phyloP scores from a whole-genome alignment of 306 rosid genomes.

The Senna siamea region DNA sequence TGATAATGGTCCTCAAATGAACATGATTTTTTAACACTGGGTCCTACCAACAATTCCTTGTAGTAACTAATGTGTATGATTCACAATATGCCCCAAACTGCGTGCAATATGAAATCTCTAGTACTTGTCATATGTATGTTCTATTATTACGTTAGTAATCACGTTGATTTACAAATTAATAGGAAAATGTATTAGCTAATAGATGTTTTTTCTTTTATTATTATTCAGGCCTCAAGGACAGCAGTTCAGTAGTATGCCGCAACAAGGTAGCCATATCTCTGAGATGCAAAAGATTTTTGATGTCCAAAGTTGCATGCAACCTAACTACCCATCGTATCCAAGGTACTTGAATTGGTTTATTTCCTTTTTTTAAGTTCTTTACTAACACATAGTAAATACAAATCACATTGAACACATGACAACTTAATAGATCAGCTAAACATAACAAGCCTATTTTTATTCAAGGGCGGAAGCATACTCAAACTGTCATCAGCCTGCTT shows the following conservation, averaged over 20 bases:
- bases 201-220: neutral
- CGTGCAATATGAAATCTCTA: neutral
- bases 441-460: neutral
- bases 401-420: neutral
- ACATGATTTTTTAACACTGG: slow-evolving; percentile 15
- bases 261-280: neutral
- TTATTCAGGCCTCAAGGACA: slow-evolving; percentile 1
- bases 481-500: neutral
- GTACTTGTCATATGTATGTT: slow-evolving; percentile 8
- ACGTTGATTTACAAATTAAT: neutral
- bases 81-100: neutral
- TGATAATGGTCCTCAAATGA: neutral
- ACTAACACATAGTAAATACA: too few species aligned
- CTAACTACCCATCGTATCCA: slow-evolving; percentile 4
- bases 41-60: neutral
- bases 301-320: neutral
- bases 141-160: neutral
- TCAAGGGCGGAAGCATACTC: slow-evolving; percentile 10
- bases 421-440: neutral
- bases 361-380: neutral
- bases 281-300: neutral
- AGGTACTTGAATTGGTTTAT: slow-evolving; percentile 3
- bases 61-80: neutral
- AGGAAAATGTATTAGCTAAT: neutral
- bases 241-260: neutral